Conservation (phyloP, 1,284 basidiomycete species). For the Malassezia pachydermatis region DNA sequence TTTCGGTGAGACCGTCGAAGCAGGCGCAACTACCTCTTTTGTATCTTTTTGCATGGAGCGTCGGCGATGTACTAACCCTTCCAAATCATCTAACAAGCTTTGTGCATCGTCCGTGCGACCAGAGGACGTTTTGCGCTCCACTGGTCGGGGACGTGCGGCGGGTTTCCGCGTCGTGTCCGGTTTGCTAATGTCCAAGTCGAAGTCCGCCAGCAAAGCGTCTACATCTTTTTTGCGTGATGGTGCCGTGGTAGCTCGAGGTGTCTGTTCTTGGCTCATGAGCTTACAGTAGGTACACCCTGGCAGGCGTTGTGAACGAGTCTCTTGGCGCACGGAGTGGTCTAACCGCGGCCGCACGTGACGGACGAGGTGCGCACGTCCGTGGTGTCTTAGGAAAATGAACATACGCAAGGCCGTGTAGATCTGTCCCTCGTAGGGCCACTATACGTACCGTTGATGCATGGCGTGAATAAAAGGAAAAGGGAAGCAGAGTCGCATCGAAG, state of each 20-base stretch:
- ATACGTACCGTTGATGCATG: no score
- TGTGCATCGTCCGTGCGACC: constrained; percentile 31
- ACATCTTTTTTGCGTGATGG: constrained; percentile 25
- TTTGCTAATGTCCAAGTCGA: constrained; percentile 29
- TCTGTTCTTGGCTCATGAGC: constrained; percentile 1
- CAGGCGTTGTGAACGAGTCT: no score
- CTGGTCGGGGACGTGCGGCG: neutral
- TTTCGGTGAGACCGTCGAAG: neutral
- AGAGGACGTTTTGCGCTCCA: neutral
- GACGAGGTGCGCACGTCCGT: no score
- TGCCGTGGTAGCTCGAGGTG: neutral
- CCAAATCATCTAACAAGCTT: constrained; percentile 43
- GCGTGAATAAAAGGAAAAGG: no score
- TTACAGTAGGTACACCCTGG: neutral
- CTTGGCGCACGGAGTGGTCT: neutral
- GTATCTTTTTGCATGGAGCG: constrained; percentile 11
- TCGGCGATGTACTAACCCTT: constrained; percentile 42
- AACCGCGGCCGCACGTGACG: neutral
- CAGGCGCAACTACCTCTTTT: neutral
- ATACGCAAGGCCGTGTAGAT: no score
- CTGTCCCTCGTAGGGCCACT: no score
- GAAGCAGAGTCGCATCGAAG: no score
- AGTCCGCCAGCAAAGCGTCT: constrained; percentile 42
- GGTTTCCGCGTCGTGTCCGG: constrained; percentile 5
- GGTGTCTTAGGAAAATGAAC: no score